These are phyloP conservation scores for Pharnaceum exiguum DNA, from an alignment of 148 eudicot species.

Conservation along the genomic window DNA sequence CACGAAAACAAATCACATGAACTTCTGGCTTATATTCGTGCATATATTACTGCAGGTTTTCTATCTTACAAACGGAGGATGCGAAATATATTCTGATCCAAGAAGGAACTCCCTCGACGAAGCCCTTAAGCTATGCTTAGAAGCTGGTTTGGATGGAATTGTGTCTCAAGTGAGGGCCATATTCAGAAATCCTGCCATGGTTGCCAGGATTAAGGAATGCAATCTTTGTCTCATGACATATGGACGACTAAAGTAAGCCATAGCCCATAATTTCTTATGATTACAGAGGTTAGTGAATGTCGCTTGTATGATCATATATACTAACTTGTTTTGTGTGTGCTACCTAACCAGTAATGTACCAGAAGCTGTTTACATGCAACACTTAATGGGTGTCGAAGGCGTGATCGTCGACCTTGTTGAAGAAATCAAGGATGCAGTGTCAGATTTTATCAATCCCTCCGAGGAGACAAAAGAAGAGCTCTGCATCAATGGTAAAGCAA, in stretches of 20 bases:
- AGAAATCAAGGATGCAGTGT: conserved; percentile 62
- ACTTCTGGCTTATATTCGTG: neutral
- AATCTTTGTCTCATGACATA: conserved; percentile 33
- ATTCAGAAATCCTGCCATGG: conserved; percentile 35
- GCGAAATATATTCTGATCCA: conserved; percentile 30
- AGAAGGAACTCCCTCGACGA: conserved; percentile 46
- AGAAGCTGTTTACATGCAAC: conserved; percentile 83
- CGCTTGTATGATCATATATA: neutral
- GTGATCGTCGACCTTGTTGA: conserved; percentile 69
- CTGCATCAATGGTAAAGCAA: conserved; percentile 12
- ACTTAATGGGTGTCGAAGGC: conserved; percentile 77
- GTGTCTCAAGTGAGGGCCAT: conserved; percentile 40
- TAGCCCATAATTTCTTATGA: neutral
- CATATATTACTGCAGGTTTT: conserved; percentile 22
- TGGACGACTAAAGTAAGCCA: conserved; percentile 38
- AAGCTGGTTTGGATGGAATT: conserved; percentile 38
- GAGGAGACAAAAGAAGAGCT: conserved; percentile 8
- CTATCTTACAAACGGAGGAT: conserved; percentile 47
- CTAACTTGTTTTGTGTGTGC: neutral
- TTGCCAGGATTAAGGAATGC: conserved; percentile 30
- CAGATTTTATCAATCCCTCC: conserved; percentile 25
- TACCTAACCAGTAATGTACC: conserved; percentile 46
- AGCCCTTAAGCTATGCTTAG: conserved; percentile 33
- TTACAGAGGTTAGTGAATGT: neutral
- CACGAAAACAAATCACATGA: no score